These are phyloP conservation scores for Sporothrix pseudoabietina DNA, from an alignment of 2,329 filamentous ascomycete genomes.

Conservation along the genomic window DNA sequence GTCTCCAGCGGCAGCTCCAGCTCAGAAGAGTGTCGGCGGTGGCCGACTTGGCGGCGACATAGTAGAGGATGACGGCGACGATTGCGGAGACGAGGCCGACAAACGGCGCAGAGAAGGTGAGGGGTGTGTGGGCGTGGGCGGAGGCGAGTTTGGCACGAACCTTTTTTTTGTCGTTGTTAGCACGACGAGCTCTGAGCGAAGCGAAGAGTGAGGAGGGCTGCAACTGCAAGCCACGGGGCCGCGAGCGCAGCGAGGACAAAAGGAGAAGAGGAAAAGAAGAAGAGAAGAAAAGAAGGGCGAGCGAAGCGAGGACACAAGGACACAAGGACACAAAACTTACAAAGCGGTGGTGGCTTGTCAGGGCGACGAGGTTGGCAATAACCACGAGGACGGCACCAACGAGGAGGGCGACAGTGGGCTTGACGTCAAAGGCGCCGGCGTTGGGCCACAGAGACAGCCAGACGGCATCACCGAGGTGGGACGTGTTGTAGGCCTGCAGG, in stretches of 20 bases:
- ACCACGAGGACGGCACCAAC: slow-evolving; percentile 55
- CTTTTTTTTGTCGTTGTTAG: slow-evolving; percentile 41
- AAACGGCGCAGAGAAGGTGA: slow-evolving; percentile 47
- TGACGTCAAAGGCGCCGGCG: slow-evolving; percentile 53
- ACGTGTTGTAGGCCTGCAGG: slow-evolving; percentile 58
- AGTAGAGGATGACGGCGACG: slow-evolving; percentile 60
- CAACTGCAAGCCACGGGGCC: too few species aligned
- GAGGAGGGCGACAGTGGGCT: slow-evolving; percentile 59
- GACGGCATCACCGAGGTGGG: slow-evolving; percentile 47
- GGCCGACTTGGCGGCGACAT: slow-evolving; percentile 56
- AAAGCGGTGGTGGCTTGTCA: slow-evolving; percentile 52
- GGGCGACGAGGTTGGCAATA: slow-evolving; percentile 51
- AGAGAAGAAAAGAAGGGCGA: too few species aligned
- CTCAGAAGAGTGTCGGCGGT: slow-evolving; percentile 59
- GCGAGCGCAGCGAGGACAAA: slow-evolving; percentile 48
- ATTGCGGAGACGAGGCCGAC: slow-evolving; percentile 52
- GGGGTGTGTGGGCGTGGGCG: slow-evolving; percentile 45
- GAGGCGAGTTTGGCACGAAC: slow-evolving; percentile 43
- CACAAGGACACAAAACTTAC: too few species aligned
- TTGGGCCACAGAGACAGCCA: slow-evolving; percentile 60
- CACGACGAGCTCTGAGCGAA: neutral
- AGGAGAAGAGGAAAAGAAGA: slow-evolving; percentile 32
- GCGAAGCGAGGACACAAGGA: too few species aligned
- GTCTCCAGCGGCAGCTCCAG: slow-evolving; percentile 64
- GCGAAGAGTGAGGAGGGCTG: neutral